A percentile compares a stretch with the other conserved stretches of the same genome.
These are phyloP conservation scores for Lodderomyces elongisporus DNA, from an alignment of 1,139 yeast species.

Conservation along the genomic window DNA sequence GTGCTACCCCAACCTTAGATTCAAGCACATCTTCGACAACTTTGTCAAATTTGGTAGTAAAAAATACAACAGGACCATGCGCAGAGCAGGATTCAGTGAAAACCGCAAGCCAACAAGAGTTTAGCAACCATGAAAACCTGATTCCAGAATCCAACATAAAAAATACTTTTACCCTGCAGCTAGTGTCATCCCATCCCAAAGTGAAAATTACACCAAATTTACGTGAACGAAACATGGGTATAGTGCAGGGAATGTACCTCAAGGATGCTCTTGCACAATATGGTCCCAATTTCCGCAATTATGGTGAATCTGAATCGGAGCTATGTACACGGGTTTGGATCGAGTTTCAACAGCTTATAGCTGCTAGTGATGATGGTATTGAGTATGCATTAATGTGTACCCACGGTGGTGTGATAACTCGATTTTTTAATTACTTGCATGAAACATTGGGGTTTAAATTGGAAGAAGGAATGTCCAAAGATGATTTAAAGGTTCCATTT, in stretches of 20 bases:
- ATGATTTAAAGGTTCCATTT: slow-evolving; percentile 56
- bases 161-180: too few relatives aligned
- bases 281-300: slow-evolving; percentile 33
- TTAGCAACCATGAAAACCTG: too few relatives aligned
- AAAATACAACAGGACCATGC: slow-evolving; percentile 10
- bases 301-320: slow-evolving; percentile 50
- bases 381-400: slow-evolving; percentile 54
- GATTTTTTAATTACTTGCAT: slow-evolving; percentile 47
- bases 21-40: too few relatives aligned
- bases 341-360: slow-evolving; percentile 44
- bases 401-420: slow-evolving; percentile 83
- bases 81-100: too few relatives aligned
- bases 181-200: too few relatives aligned
- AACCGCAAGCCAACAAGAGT: too few relatives aligned
- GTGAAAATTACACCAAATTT: slow-evolving; percentile 30
- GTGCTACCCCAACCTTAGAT: too few relatives aligned
- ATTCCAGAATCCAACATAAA: too few relatives aligned
- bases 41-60: too few relatives aligned
- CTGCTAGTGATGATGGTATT: slow-evolving; percentile 25
- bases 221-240: slow-evolving; percentile 81
- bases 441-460: slow-evolving; percentile 33
- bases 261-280: slow-evolving; percentile 53
- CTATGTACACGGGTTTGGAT: slow-evolving; percentile 47
- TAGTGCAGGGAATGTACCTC: slow-evolving; percentile 64
- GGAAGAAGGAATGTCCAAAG: slow-evolving; percentile 28